Percentiles rank a stretch among this genome's conserved stretches.
phyloP scores from a whole-genome alignment of 345 rosid species.

The Triadica sebifera region DNA sequence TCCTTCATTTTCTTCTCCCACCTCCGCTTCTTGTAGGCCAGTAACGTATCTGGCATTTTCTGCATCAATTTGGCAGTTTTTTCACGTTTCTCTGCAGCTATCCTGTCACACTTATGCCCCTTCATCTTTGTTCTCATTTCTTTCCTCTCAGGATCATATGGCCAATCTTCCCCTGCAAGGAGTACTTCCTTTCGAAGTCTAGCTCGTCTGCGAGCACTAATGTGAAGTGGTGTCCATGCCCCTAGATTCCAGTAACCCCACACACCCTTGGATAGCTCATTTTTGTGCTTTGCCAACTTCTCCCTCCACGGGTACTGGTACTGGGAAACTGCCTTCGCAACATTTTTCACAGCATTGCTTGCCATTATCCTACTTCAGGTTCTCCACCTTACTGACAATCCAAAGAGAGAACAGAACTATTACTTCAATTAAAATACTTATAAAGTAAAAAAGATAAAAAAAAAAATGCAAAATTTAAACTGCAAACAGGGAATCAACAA shows the following conservation, averaged over 20 bases:
- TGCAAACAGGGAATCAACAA: neutral
- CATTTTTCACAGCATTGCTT: conserved; percentile 64
- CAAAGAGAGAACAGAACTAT: neutral
- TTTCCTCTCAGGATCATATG: conserved; percentile 85
- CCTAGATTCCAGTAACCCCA: conserved; percentile 97
- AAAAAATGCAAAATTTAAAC: neutral
- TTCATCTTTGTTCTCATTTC: conserved; percentile 80
- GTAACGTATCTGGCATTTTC: conserved; percentile 83
- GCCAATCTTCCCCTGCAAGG: conserved; percentile 73
- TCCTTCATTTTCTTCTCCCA: conserved; percentile 98
- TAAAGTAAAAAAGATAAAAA: neutral
- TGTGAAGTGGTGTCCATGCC: conserved; percentile 84
- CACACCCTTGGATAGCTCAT: conserved; percentile 75
- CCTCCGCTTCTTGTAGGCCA: conserved; percentile 84
- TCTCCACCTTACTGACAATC: neutral
- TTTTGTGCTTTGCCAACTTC: conserved; percentile 64
- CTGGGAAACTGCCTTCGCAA: conserved; percentile 49
- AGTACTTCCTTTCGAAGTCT: conserved; percentile 88
- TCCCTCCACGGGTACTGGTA: conserved; percentile 84
- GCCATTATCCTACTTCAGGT: conserved; percentile 44
- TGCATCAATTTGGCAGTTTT: conserved; percentile 80
- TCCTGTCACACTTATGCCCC: conserved; percentile 81
- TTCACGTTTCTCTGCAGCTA: conserved; percentile 76
- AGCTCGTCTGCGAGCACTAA: conserved; percentile 83
- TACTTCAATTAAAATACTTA: neutral